These are phyloP conservation scores for Suaeda aralocaspica DNA, from an alignment of 148 eudicot species.

Conservation along the genomic window DNA sequence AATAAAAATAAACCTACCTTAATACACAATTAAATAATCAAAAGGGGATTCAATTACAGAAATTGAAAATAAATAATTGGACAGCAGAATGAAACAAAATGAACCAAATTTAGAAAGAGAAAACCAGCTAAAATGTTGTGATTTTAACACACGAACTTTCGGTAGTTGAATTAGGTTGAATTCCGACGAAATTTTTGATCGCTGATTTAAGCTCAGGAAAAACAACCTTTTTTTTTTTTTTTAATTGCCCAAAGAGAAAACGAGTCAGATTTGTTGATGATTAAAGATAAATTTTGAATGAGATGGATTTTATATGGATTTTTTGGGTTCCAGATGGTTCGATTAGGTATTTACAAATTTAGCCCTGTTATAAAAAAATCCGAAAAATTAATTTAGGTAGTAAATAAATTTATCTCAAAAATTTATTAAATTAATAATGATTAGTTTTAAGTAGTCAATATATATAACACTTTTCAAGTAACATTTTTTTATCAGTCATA, in stretches of 20 bases:
- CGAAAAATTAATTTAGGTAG: too few relatives aligned
- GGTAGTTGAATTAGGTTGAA: slow-evolving; percentile 11
- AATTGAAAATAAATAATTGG: background rate
- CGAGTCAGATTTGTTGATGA: too few relatives aligned
- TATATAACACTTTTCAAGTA: too few relatives aligned
- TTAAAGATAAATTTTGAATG: slow-evolving; percentile 6
- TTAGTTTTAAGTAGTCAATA: too few relatives aligned
- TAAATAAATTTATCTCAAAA: too few relatives aligned
- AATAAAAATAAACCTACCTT: too few relatives aligned
- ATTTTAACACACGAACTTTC: slow-evolving; percentile 28
- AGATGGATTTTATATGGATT: background rate
- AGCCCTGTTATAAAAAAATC: too few relatives aligned
- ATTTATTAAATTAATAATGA: too few relatives aligned
- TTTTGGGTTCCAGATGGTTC: background rate
- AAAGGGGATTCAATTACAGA: slow-evolving; percentile 9
- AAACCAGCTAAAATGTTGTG: slow-evolving; percentile 25
- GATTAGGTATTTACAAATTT: background rate
- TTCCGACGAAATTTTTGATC: slow-evolving; percentile 10
- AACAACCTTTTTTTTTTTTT: too few relatives aligned
- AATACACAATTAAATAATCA: background rate
- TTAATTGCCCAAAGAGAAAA: too few relatives aligned
- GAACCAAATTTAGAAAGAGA: background rate
- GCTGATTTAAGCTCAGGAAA: background rate
- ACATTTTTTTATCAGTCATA: too few relatives aligned
- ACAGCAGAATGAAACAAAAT: background rate